Base-by-base conservation (phyloP, 768 basidiomycete genomes). In the Rhizopogon vinicolor region DNA sequence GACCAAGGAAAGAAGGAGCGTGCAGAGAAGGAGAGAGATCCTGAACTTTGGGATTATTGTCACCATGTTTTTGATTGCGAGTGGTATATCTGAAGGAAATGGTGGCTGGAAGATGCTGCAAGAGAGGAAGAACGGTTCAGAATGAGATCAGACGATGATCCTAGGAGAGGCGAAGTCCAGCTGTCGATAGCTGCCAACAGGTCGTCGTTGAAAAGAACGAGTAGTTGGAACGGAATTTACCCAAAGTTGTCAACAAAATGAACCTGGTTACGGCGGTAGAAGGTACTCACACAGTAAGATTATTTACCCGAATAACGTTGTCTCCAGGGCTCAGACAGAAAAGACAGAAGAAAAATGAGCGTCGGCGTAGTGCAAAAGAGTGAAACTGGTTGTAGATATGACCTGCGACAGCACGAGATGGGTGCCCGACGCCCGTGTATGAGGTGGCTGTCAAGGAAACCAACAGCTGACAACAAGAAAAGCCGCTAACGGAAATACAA, bases 1-100 rank as follows among this genome's bases (percentile, higher is more conserved):
- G 51, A 68, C 66, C 63, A 82, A 63, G 55, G 77, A 72, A 67
- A 86, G 68, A 68, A 80, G 69, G 66, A 89, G 64, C 60, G 81
- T 75, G 68, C 71, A 80, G 65, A 83, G 74, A 79, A 90, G 65
- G 79, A 91, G 75, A 63, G 85, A 81, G 74, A 87, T 73, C 61
- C 76, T 72, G 65, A 81, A 65, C 55, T 70, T 78, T 62, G 75
- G 71, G 85, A 86, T 89, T 41, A 86, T 89, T 41, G 70, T 65
- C 65, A 65, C 53, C 29, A 3, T 42, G 48, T 51, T 61, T 63
- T 44, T 40, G 39, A 59, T 65, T 31, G 28, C 19, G 39, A 19
- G 28, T 22, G n/a, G 54, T 51, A 40, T 56, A 41, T 54, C 22
- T 25, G 40, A 40, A 14, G 28, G 22, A 55, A 44, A 37, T 44